phyloP scores from a whole-genome alignment of 2,329 filamentous ascomycete genomes.

The Xylariaceae sp. region DNA sequence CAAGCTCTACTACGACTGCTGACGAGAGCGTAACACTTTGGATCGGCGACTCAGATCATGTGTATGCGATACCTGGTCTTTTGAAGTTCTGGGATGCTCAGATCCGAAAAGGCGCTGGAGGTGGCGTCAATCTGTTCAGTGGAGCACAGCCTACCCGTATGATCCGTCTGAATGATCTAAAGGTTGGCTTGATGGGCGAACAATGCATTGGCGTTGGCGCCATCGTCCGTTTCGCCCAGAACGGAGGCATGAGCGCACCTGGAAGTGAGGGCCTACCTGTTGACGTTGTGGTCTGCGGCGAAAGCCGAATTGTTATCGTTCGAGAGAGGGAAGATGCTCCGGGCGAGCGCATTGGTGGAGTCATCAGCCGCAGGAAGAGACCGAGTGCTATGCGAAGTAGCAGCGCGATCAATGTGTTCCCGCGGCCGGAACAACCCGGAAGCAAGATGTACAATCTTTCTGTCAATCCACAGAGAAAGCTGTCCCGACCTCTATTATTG shows the following conservation, averaged over 20 bases:
- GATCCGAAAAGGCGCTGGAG: slow-evolving; percentile 46
- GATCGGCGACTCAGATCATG: slow-evolving; percentile 53
- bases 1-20: slow-evolving; percentile 38
- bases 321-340: slow-evolving; percentile 49
- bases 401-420: slow-evolving; percentile 54
- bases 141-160: slow-evolving; percentile 53
- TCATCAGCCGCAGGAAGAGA: slow-evolving; percentile 29
- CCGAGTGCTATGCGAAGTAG: slow-evolving; percentile 33
- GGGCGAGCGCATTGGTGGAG: slow-evolving; percentile 40
- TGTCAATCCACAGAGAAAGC: slow-evolving; percentile 25
- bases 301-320: slow-evolving; percentile 52
- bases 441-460: slow-evolving; percentile 49
- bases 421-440: slow-evolving; percentile 38
- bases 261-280: slow-evolving; percentile 41
- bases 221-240: slow-evolving; percentile 35
- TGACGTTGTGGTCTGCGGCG: slow-evolving; percentile 53
- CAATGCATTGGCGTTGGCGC: slow-evolving; percentile 50
- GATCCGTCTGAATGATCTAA: slow-evolving; percentile 51
- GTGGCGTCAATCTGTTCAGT: slow-evolving; percentile 52
- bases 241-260: slow-evolving; percentile 21
- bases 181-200: slow-evolving; percentile 53
- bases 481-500: slow-evolving; percentile 15
- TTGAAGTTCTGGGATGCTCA: slow-evolving; percentile 59
- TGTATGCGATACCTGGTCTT: slow-evolving; percentile 53
- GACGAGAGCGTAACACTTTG: slow-evolving; percentile 56